Evolutionary conservation across 306 rosid genomes (phyloP).

Genomic region (Quercus gilva): DNA sequence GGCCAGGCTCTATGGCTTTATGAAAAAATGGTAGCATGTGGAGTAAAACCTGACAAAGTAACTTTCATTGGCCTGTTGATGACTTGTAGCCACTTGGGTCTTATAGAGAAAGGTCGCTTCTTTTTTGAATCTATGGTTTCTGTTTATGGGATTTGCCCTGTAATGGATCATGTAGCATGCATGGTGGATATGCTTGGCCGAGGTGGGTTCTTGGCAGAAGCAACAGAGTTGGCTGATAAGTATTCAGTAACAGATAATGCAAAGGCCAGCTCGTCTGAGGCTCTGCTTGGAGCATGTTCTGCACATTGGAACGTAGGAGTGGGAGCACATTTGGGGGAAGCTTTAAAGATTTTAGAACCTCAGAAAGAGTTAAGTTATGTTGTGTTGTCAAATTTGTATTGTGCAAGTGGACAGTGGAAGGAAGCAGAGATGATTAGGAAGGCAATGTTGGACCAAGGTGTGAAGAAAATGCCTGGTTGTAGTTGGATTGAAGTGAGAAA

Average conservation of each 20-base stretch:
- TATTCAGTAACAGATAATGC: constrained; percentile 30
- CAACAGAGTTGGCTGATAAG: constrained; percentile 42
- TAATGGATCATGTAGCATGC: constrained; percentile 70
- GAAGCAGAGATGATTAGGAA: constrained; percentile 74
- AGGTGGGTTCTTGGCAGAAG: constrained; percentile 69
- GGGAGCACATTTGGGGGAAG: constrained; percentile 48
- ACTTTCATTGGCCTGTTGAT: constrained; percentile 74
- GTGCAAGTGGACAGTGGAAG: constrained; percentile 69
- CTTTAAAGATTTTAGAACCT: constrained; percentile 47
- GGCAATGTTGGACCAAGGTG: constrained; percentile 65
- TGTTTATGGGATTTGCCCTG: constrained; percentile 48
- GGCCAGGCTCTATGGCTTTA: constrained; percentile 40
- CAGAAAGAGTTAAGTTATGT: constrained; percentile 62
- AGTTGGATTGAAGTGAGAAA: constrained; percentile 83
- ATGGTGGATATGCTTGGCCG: constrained; percentile 83
- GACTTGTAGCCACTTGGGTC: constrained; percentile 84
- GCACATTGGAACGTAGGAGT: constrained; percentile 44
- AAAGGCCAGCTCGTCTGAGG: constrained; percentile 37
- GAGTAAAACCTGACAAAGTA: constrained; percentile 67
- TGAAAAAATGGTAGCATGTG: constrained; percentile 50
- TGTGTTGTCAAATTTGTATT: constrained; percentile 64
- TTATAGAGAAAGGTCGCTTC: constrained; percentile 46
- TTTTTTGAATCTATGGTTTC: constrained; percentile 53
- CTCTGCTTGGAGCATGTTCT: constrained; percentile 69
- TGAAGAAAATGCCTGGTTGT: constrained; percentile 81